phyloP scores from a whole-genome alignment of 1,284 basidiomycete species.

The Sutorius eximius region DNA sequence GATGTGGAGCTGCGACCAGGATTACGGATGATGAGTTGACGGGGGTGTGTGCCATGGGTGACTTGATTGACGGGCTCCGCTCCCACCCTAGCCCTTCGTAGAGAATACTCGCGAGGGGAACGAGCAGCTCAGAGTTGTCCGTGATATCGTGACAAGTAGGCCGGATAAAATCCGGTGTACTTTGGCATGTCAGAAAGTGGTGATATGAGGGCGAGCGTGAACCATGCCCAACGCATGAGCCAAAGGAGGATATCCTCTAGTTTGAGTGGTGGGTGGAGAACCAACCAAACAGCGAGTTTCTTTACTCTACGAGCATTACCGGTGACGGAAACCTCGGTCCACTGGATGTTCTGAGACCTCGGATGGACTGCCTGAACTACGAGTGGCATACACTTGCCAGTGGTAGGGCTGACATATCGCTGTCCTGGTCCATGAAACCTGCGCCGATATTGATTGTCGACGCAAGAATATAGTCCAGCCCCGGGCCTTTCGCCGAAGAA shows the following conservation, averaged over 20 bases:
- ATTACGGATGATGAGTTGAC: slow-evolving; percentile 23
- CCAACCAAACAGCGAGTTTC: slow-evolving; percentile 24
- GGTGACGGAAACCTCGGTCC: slow-evolving; percentile 5
- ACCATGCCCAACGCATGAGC: slow-evolving; percentile 22
- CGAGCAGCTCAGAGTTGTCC: slow-evolving; percentile 30
- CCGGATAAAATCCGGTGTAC: slow-evolving; percentile 12
- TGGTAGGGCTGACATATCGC: slow-evolving; percentile 25
- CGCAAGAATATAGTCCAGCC: slow-evolving; percentile 10
- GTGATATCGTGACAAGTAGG: slow-evolving; percentile 20
- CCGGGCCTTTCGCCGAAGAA: not conserved
- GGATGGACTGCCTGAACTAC: slow-evolving; percentile 26
- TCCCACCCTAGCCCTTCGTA: slow-evolving; percentile 14
- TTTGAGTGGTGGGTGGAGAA: not conserved
- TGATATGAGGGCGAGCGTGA: slow-evolving; percentile 19
- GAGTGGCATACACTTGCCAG: slow-evolving; percentile 25
- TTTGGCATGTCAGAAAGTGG: slow-evolving; percentile 4
- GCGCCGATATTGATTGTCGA: slow-evolving; percentile 21
- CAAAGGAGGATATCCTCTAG: slow-evolving; percentile 6
- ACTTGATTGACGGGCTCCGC: slow-evolving; percentile 6
- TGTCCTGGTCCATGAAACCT: slow-evolving; percentile 14
- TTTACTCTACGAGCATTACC: not conserved
- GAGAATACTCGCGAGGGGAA: slow-evolving; percentile 26
- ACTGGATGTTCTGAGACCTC: too few species aligned
- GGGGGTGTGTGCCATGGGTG: slow-evolving; percentile 23
- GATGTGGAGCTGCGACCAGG: not conserved